phyloP scores from a whole-genome alignment of 2,329 filamentous ascomycete species.

The Fusarium sp. region DNA sequence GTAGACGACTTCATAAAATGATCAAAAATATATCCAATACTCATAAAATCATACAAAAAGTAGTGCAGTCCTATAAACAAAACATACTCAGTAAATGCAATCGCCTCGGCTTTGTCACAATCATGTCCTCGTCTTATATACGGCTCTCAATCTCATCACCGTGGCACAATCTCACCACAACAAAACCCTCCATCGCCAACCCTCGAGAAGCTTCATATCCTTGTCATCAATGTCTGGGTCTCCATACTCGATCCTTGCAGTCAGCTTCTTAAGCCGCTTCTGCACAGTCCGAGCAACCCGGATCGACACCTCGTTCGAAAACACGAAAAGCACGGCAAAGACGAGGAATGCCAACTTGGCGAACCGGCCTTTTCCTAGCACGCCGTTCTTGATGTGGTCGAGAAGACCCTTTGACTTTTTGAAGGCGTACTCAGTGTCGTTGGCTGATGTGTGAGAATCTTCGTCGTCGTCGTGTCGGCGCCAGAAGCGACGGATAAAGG shows the following conservation, averaged over 20 bases:
- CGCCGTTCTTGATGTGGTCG: slow-evolving; percentile 58
- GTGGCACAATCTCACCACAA: slow-evolving; percentile 51
- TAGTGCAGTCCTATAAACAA: slow-evolving; percentile 6
- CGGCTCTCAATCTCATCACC: slow-evolving; percentile 23
- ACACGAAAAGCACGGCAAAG: slow-evolving; percentile 67
- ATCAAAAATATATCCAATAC: not conserved
- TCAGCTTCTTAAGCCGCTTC: slow-evolving; percentile 61
- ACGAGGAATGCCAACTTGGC: slow-evolving; percentile 65
- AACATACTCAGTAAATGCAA: slow-evolving; percentile 26
- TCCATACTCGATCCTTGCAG: slow-evolving; percentile 59
- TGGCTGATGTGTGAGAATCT: slow-evolving; percentile 53
- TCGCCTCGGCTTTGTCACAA: slow-evolving; percentile 45
- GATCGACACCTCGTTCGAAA: slow-evolving; percentile 67
- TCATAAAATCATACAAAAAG: not conserved
- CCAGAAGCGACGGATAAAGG: slow-evolving; percentile 63
- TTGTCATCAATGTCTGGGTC: slow-evolving; percentile 58
- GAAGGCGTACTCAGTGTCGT: slow-evolving; percentile 70
- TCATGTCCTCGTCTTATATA: slow-evolving; percentile 46
- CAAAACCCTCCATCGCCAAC: slow-evolving; percentile 68
- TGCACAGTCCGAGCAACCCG: slow-evolving; percentile 64
- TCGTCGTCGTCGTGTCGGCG: slow-evolving; percentile 55
- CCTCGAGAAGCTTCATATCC: slow-evolving; percentile 61
- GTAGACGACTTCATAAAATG: not conserved
- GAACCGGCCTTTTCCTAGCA: slow-evolving; percentile 57
- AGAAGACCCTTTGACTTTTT: slow-evolving; percentile 61